Conservation (phyloP, 805 yeast genomes). For the Nakazawaea holstii region DNA sequence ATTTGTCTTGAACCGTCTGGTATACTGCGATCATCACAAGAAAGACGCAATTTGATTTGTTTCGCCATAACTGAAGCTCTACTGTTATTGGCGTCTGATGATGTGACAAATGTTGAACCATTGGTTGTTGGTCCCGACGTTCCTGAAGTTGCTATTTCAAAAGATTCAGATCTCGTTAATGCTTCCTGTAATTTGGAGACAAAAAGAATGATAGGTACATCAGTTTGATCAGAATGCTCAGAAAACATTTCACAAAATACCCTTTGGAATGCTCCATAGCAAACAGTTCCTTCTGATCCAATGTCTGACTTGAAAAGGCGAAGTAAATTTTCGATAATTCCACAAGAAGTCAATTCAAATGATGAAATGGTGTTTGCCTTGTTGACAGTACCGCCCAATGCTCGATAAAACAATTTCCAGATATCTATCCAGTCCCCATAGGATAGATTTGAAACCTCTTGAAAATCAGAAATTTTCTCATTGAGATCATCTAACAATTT, state of each 20-base stretch:
- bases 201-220: constrained; percentile 35
- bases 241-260: constrained; percentile 32
- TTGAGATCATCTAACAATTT: constrained; percentile 23
- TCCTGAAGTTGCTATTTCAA: constrained; percentile 55
- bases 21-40: constrained; percentile 28
- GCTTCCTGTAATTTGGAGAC: constrained; percentile 66
- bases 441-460: constrained; percentile 15
- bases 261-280: constrained; percentile 39
- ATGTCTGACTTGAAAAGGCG: constrained; percentile 26
- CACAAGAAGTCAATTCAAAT: constrained; percentile 70
- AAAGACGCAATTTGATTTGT: constrained; percentile 58
- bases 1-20: constrained; percentile 24
- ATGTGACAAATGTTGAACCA: constrained; percentile 21
- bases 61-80: constrained; percentile 63
- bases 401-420: constrained; percentile 33
- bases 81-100: constrained; percentile 10
- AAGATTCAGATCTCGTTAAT: constrained; percentile 66
- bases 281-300: constrained; percentile 24
- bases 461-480: constrained; percentile 18
- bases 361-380: constrained; percentile 44
- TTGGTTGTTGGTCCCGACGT: constrained; percentile 13
- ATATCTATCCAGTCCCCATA: constrained; percentile 26
- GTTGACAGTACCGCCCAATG: constrained; percentile 23
- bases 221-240: constrained; percentile 20
- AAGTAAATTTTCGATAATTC: constrained; percentile 44